A percentile compares a stretch with the other conserved stretches of the same genome.
Evolutionary conservation across 805 yeast genomes (phyloP).

Genomic region (Brettanomyces nanus): DNA sequence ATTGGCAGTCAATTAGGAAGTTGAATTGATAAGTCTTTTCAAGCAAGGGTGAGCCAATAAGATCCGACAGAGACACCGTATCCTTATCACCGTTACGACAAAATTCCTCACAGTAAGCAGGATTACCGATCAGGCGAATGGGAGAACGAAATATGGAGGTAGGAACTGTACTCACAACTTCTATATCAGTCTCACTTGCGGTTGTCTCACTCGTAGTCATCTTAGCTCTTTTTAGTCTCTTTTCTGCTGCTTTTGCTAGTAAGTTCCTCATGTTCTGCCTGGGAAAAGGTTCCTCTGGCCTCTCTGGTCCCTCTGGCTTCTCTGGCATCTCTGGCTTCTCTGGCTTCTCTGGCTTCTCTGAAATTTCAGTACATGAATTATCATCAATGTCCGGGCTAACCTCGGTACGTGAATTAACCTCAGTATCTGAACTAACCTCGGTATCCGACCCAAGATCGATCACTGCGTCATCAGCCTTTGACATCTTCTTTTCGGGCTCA

Average conservation of each 20-base stretch:
- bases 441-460: conserved; percentile 9
- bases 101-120: conserved; percentile 15
- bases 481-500: not conserved
- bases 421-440: not conserved
- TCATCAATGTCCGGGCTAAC: too few relatives aligned
- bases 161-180: too few relatives aligned
- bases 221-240: conserved; percentile 7
- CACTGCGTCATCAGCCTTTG: conserved; percentile 3
- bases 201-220: not conserved
- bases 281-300: not conserved
- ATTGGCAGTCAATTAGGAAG: conserved; percentile 23
- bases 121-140: conserved; percentile 19
- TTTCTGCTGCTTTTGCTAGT: conserved; percentile 19
- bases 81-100: conserved; percentile 18
- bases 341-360: conserved; percentile 1
- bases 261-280: conserved; percentile 11
- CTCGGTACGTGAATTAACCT: not conserved
- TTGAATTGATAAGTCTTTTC: conserved; percentile 26
- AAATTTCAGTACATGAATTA: too few relatives aligned
- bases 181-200: too few relatives aligned
- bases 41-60: conserved; percentile 19
- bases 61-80: conserved; percentile 19
- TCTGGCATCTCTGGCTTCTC: not conserved
- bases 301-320: not conserved
- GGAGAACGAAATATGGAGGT: conserved; percentile 20